Conservation (phyloP, 2,329 filamentous ascomycete genomes). For the Gremmenia infestans region DNA sequence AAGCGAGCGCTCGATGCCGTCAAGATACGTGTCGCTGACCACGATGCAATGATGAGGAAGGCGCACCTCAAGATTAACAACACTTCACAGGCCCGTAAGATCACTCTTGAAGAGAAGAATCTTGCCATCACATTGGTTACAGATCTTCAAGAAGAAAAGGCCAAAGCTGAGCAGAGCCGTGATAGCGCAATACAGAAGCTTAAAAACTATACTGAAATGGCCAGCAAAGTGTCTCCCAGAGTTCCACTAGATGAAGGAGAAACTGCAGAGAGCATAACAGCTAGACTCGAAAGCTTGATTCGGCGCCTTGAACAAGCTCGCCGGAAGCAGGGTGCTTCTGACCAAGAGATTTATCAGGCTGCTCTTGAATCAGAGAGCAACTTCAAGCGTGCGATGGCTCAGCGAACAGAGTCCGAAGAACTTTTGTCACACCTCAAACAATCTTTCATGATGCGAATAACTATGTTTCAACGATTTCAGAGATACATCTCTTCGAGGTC, state of each 20-base stretch:
- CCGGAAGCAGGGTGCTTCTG: constrained; percentile 54
- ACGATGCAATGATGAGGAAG: constrained; percentile 47
- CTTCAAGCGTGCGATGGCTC: constrained; percentile 39
- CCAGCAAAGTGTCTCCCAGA: constrained; percentile 49
- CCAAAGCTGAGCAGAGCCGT: constrained; percentile 41
- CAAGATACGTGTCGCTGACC: constrained; percentile 32
- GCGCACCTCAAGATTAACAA: constrained; percentile 48
- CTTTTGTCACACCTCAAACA: constrained; percentile 43
- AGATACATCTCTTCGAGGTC: constrained; percentile 80
- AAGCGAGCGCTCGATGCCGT: constrained; percentile 37
- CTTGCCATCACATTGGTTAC: constrained; percentile 48
- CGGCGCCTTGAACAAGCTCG: constrained; percentile 55
- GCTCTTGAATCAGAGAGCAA: constrained; percentile 37
- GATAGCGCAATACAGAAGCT: constrained; percentile 45
- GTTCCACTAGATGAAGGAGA: constrained; percentile 61
- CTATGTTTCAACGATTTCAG: constrained; percentile 77
- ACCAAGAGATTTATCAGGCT: constrained; percentile 55
- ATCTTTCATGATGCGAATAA: constrained; percentile 64
- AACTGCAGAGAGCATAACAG: constrained; percentile 51
- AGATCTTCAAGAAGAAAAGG: constrained; percentile 42
- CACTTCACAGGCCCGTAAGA: constrained; percentile 43
- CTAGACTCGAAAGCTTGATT: constrained; percentile 49
- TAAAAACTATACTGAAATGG: constrained; percentile 49
- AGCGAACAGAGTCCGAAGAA: constrained; percentile 41
- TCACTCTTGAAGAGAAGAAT: constrained; percentile 59